These are phyloP conservation scores for Neurospora sp. DNA, from an alignment of 495 filamentous ascomycete genomes.

Conservation along the genomic window DNA sequence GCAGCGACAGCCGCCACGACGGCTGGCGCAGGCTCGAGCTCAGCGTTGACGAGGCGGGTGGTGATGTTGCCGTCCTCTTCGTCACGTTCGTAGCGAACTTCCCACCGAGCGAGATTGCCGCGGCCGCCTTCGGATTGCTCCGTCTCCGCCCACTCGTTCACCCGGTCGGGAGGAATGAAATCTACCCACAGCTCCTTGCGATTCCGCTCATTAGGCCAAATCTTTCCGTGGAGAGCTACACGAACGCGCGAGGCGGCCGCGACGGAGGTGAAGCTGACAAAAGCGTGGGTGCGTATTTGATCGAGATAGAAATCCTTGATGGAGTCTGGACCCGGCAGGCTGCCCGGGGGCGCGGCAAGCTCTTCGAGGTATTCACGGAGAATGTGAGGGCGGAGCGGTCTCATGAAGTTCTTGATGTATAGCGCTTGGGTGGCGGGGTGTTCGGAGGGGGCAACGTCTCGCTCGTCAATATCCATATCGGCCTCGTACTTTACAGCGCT, in stretches of 20 bases:
- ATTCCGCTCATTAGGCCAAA: constrained; percentile 82
- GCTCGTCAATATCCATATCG: constrained; percentile 18
- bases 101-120: constrained; percentile 44
- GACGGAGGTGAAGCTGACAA: constrained; percentile 57
- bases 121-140: constrained; percentile 48
- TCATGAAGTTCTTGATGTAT: constrained; percentile 87
- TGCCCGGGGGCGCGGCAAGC: constrained; percentile 52
- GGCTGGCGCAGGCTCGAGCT: constrained; percentile 22
- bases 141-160: constrained; percentile 62
- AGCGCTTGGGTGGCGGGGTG: constrained; percentile 79
- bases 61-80: constrained; percentile 41
- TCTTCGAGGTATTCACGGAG: constrained; percentile 57
- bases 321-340: constrained; percentile 37
- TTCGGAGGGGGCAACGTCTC: constrained; percentile 51
- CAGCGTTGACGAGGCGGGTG: constrained; percentile 37
- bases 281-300: constrained; percentile 75
- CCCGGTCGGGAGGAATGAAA: constrained; percentile 70
- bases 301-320: constrained; percentile 71
- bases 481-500: not conserved
- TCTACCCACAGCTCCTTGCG: constrained; percentile 83
- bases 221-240: constrained; percentile 58
- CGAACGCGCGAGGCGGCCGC: constrained; percentile 71
- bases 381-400: constrained; percentile 58
- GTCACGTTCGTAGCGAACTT: constrained; percentile 39
- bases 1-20: not conserved